Base-by-base conservation (phyloP, 352 stramenopile species). In the Phytophthora vignae region DNA sequence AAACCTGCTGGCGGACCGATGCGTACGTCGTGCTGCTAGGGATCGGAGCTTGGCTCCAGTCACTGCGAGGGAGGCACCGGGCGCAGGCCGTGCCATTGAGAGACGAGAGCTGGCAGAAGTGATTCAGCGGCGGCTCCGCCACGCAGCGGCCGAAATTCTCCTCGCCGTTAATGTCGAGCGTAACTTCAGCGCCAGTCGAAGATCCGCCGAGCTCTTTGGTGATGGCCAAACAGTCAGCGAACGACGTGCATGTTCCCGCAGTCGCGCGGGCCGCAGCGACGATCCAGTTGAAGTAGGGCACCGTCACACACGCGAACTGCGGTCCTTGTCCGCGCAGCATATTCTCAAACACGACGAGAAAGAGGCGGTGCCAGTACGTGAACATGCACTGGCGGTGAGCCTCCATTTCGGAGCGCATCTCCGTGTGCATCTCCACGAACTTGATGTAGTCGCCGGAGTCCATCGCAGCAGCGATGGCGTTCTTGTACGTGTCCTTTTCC, bases 271-370 rank as follows among this genome's bases (percentile, higher is more conserved):
- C 82, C 55, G 86, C 79, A 21, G 81, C 84, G 4, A 74, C 83
- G 11, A 94, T 69, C 70, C 81, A 92, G 76, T 96, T 90, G 81
- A 83, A 96, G 68, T 93, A 94, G 40, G 88, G 90, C 19, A 96
- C 55, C 12, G 90, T 95, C 29, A 95, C 73, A 67, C 90, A 96
- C 12, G 75, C 80, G 33, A 79, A 95, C 46, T 78, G 40, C 0
- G 64, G 12, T 6, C 78, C 83, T 58, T 91, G 81, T 1, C 60
- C 77, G 46, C 88, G 90, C 4, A 96, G 73, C 86, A 96, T 94
- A 74, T 95, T 96, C 66, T 96, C 89, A 63, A 90, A 96, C 2
- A 66, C 84, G 0, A 83, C 38, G 2, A 96, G 76, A 17, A 94
- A 78, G 9, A 84, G 59, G 9, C 87, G 84, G 60, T 95, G 87